Base-by-base conservation (phyloP, 352 stramenopile genomes). In the Plasmopara halstedii region DNA sequence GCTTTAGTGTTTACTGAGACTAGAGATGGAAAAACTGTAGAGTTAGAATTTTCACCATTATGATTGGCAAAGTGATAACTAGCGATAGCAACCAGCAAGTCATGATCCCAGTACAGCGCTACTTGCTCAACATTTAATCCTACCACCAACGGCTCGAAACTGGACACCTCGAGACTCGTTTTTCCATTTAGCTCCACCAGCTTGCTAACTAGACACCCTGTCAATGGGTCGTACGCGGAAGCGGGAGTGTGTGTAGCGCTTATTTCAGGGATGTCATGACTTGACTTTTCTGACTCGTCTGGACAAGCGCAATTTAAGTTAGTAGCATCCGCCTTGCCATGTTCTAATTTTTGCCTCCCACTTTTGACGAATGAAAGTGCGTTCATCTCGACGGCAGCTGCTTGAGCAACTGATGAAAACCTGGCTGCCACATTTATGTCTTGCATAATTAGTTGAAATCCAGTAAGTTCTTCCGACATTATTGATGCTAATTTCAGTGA, bases 101-200 rank as follows among this genome's bases (percentile, higher is more conserved):
- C 70, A 25, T 87, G 73, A 37, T 88, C 74, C 77, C 77, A 88
- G 38, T 87, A 88, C 4, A 87, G 2, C 1, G 65, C 62, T 5
- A 71, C 58, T 52, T 78, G 74, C 25, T 84, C 56, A 2, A 68
- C 42, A 14, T 65, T 67, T 6, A 87, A 38, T 46, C 73, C 74
- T 3, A 47, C 64, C 20, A 77, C 69, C 19, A 85, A 70, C 35
- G 77, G 77, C 14, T 70, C 46, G 8, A 72, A 51, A 19, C 62
- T 82, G 1, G 70, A 75, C 9, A 83, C 47, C 25, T 80, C 26
- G 4, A 88, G 53, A 6, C 62, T 79, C 15, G 66, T 70, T 53
- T 69, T 85, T 1, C 73, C 62, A 0, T 65, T 49, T 19, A 88
- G 47, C 46, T 87, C 77, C 6, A 88, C 35, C 9, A 88, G 21